These are phyloP conservation scores for Adansonia rubrostipa DNA, from an alignment of 441 rosid genomes.

Conservation along the genomic window DNA sequence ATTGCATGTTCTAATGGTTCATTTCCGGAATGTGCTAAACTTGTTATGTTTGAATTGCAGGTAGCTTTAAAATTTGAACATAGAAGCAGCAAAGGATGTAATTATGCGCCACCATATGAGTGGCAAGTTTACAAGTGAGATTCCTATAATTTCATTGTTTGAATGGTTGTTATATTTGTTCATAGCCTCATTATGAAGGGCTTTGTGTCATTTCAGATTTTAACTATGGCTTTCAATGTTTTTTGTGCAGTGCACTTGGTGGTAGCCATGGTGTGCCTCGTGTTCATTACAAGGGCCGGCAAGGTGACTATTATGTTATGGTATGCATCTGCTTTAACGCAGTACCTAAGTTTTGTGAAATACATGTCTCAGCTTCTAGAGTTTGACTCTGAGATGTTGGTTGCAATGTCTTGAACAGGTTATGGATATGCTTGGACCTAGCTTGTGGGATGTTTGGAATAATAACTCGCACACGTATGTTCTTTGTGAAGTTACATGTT, in stretches of 20 bases:
- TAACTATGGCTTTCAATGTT: slow-evolving; percentile 23
- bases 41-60: slow-evolving; percentile 37
- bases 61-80: slow-evolving; percentile 96
- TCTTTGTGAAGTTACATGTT: slow-evolving; percentile 13
- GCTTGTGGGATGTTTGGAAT: slow-evolving; percentile 98
- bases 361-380: not conserved
- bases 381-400: slow-evolving; percentile 13
- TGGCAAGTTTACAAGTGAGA: slow-evolving; percentile 97
- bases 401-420: slow-evolving; percentile 54
- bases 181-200: not conserved
- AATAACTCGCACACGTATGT: slow-evolving; percentile 77
- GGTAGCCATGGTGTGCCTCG: slow-evolving; percentile 97
- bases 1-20: not conserved
- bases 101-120: slow-evolving; percentile 89
- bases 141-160: slow-evolving; percentile 24
- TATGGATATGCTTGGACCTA: slow-evolving; percentile 94
- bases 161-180: slow-evolving; percentile 19
- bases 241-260: slow-evolving; percentile 72
- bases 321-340: slow-evolving; percentile 47
- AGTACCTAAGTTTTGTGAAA: not conserved
- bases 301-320: slow-evolving; percentile 93
- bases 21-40: not conserved
- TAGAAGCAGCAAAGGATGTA: slow-evolving; percentile 92
- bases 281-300: slow-evolving; percentile 89
- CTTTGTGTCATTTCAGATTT: slow-evolving; percentile 7